Evolutionary conservation across 192 early-diverging fungal species (phyloP), one percentile per base, ranked within the genome.

Genomic region (Coemansia umbellata): DNA sequence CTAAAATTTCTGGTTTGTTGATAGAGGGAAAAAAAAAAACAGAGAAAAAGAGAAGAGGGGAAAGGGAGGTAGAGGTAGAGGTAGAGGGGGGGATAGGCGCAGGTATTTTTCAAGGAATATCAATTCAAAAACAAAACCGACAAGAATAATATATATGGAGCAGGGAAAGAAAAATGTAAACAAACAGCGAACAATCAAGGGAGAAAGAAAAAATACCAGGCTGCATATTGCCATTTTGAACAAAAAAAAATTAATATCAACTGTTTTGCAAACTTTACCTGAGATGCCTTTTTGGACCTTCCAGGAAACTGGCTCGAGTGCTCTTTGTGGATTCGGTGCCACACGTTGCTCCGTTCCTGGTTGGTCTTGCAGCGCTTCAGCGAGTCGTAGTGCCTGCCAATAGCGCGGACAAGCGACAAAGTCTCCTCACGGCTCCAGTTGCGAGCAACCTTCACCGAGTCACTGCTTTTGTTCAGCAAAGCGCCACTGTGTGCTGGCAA

Each of bases 391-490:
- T 77, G 66, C 1, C 68, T 58, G 10, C 68, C 68, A 47, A 77
- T 77, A 1, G 74, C 74, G 1, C 74, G 62, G 18, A 77, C 74
- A 24, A 77, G 31, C 28, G 74, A 77, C 45, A 77, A 47, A 0
- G 74, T 77, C 23, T 77, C 74, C 10, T 77, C 74, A 18, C 74
- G 67, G 7, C 66, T 77, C 74, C 74, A 77, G 35, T 77, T 77
- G 15, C 74, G 52, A 9, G 74, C 67, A 35, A 77, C 64, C 40
- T 75, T 75, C 14, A 75, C 43, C 3, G 55, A 44, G 33, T 63
- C 67, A n/a, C n/a, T n/a, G n/a, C n/a, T n/a, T n/a, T n/a, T n/a
- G n/a, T n/a, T n/a, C n/a, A n/a, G 2, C 35, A n/a, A 6, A 44
- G 26, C 9, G 37, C n/a, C n/a, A n/a, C n/a, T n/a, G n/a, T n/a